Evolutionary conservation across 169 alveolate genomes (phyloP), one percentile per base, ranked within the genome.

Genomic region (Plasmodium inui): DNA sequence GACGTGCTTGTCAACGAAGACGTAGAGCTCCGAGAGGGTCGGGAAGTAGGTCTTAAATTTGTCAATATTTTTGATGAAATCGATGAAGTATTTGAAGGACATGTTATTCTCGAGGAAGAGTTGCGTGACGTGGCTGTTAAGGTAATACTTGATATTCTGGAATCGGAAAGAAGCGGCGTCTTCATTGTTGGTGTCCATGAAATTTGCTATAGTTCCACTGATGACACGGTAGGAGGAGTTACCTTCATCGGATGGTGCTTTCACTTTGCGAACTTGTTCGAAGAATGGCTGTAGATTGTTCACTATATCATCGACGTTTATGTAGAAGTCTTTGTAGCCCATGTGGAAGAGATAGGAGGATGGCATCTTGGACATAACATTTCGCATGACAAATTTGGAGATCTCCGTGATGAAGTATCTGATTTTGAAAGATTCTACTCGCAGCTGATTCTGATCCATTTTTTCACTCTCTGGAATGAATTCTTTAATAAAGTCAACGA

Each of bases 21-120:
- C 22, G 73, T 88, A 88, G 53, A 88, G 4, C 73, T 88, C 94
- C 0, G 94, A 57, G 46, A 88, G 53, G 32, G 94, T 10, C 2
- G 94, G 94, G 46, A 88, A 88, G 72, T 79, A 88, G 30, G 30
- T 34, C 82, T 88, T 88, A 34, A 78, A 88, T 3, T 34, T 78
- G 72, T 88, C 78, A 14, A 88, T 61, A 34, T 76, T 53, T 88
- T 88, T 57, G 17, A 79, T 78, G 32, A 88, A 61, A 2, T 76
- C 53, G 7, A 37, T 12, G 32, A 88, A 79, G 82, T 78, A 61
- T 34, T 76, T 88, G 34, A 76, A 79, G n/a, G 67, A 53, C 71
- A 79, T 79, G 70, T 88, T 78, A 78, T 88, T 88, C 19, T 88
- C 46, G 10, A 79, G 73, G 19, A 80, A 76, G 46, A 34, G 70